These are phyloP conservation scores for Graphiopsis chlorocephala DNA, from an alignment of 2,329 filamentous ascomycete genomes.

Conservation along the genomic window DNA sequence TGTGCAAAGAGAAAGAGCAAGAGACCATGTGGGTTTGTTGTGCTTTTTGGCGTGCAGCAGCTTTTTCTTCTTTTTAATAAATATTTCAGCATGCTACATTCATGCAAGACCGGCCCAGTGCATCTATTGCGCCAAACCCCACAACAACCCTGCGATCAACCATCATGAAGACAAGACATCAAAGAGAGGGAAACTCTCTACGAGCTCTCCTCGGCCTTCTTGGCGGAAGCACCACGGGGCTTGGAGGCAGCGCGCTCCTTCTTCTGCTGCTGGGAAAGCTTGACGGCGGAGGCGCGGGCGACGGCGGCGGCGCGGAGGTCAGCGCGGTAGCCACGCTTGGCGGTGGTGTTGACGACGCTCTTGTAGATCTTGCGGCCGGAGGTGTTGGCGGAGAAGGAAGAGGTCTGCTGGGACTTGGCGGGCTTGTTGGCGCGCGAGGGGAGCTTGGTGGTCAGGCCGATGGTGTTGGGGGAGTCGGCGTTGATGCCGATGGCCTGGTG, in stretches of 20 bases:
- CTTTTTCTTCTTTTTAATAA: conserved; percentile 13
- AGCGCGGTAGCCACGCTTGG: conserved; percentile 76
- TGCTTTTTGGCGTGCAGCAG: conserved; percentile 15
- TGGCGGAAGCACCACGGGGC: conserved; percentile 35
- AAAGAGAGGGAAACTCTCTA: conserved; percentile 15
- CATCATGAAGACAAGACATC: conserved; percentile 9
- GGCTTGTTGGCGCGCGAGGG: conserved; percentile 69
- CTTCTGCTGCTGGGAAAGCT: conserved; percentile 74
- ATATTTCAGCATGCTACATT: conserved; percentile 15
- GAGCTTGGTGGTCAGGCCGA: conserved; percentile 85
- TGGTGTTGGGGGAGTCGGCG: conserved; percentile 68
- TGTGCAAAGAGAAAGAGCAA: background rate
- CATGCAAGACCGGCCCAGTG: conserved; percentile 12
- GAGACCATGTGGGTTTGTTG: background rate
- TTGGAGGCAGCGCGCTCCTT: conserved; percentile 68
- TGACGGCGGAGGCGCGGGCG: conserved; percentile 74
- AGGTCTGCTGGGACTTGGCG: conserved; percentile 61
- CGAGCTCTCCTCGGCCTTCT: conserved; percentile 27
- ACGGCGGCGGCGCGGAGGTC: conserved; percentile 63
- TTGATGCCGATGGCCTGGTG: conserved; percentile 76
- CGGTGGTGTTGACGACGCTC: conserved; percentile 75
- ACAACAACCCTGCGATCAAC: background rate
- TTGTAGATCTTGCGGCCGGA: conserved; percentile 85
- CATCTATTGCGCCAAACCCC: conserved; percentile 10
- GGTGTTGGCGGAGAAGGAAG: conserved; percentile 69